A percentile compares a stretch with the other conserved stretches of the same genome.
phyloP scores from a whole-genome alignment of 163 green algal genomes.

The Scenedesmus sp. region DNA sequence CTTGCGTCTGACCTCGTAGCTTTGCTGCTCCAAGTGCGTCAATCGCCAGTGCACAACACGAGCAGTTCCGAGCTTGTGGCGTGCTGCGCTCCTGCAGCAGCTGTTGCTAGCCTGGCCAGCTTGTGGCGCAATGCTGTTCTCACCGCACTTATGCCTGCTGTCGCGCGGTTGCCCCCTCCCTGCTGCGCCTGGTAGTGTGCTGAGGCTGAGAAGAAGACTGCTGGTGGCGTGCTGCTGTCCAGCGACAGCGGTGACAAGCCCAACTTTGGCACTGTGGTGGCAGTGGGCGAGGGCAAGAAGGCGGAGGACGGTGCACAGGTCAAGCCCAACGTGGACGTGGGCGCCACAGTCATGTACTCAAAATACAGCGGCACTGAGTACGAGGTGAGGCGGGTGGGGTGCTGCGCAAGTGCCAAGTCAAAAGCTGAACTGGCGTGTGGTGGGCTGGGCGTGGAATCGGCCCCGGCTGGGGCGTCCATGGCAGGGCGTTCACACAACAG shows the following conservation, averaged over 20 bases:
- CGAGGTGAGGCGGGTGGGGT: slow-evolving; percentile 64
- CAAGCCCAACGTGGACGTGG: slow-evolving; percentile 80
- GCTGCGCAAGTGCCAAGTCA: no score
- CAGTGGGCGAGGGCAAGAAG: slow-evolving; percentile 68
- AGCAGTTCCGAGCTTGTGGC: no score
- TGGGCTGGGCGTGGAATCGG: not conserved
- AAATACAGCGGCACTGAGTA: slow-evolving; percentile 96
- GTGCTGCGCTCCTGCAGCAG: no score
- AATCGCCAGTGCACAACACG: no score
- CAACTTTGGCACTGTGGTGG: slow-evolving; percentile 78
- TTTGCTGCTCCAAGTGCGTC: no score
- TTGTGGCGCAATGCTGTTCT: no score
- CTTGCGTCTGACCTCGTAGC: no score
- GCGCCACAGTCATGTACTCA: slow-evolving; percentile 94
- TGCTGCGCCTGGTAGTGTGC: slow-evolving; percentile 69
- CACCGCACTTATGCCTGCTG: no score
- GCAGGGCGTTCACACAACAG: no score
- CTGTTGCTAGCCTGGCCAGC: no score
- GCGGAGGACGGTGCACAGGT: slow-evolving; percentile 82
- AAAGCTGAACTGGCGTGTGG: no score
- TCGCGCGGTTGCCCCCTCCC: not conserved
- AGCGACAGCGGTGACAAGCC: slow-evolving; percentile 91
- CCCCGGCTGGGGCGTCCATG: no score
- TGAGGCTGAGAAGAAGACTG: slow-evolving; percentile 82
- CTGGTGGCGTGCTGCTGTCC: slow-evolving; percentile 93